Percentiles rank a stretch among this genome's conserved stretches.
These are phyloP conservation scores for Exophiala sp. DNA, from an alignment of 2,329 filamentous ascomycete genomes.

Conservation along the genomic window DNA sequence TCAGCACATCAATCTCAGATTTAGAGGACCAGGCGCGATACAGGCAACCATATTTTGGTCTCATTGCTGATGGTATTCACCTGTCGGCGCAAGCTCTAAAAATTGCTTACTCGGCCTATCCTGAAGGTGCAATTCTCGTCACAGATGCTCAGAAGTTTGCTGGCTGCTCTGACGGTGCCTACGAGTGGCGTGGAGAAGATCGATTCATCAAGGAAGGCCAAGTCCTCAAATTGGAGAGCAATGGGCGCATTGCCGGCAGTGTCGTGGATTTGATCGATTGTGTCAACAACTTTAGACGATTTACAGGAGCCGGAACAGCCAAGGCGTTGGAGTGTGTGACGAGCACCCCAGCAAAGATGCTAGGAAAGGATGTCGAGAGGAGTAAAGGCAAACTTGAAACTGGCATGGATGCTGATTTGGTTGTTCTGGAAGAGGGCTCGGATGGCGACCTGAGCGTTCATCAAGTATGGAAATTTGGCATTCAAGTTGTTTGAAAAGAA, in stretches of 20 bases:
- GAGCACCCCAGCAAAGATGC: slow-evolving; percentile 70
- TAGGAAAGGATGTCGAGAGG: slow-evolving; percentile 56
- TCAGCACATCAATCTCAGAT: slow-evolving; percentile 21
- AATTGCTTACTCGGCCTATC: slow-evolving; percentile 83
- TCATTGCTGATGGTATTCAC: slow-evolving; percentile 89
- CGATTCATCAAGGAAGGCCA: slow-evolving; percentile 60
- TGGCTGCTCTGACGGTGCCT: slow-evolving; percentile 77
- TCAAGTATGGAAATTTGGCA: slow-evolving; percentile 76
- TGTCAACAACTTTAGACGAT: slow-evolving; percentile 74
- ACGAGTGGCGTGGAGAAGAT: slow-evolving; percentile 77
- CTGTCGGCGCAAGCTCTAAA: slow-evolving; percentile 83
- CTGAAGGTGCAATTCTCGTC: slow-evolving; percentile 79
- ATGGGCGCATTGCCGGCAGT: slow-evolving; percentile 73
- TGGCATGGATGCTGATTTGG: slow-evolving; percentile 66
- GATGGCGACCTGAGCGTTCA: slow-evolving; percentile 61
- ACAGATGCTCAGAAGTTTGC: slow-evolving; percentile 90
- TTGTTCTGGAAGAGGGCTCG: slow-evolving; percentile 57
- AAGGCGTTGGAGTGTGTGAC: slow-evolving; percentile 71
- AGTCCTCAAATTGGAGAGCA: slow-evolving; percentile 71
- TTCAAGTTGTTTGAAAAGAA: slow-evolving; percentile 17
- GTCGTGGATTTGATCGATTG: slow-evolving; percentile 68
- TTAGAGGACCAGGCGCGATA: slow-evolving; percentile 15
- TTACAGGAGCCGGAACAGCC: slow-evolving; percentile 66
- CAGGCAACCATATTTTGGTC: slow-evolving; percentile 69
- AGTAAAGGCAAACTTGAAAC: slow-evolving; percentile 63